Percentiles rank a stretch among this genome's conserved stretches.
phyloP scores from a whole-genome alignment of 768 basidiomycete genomes.

The Vararia minispora region DNA sequence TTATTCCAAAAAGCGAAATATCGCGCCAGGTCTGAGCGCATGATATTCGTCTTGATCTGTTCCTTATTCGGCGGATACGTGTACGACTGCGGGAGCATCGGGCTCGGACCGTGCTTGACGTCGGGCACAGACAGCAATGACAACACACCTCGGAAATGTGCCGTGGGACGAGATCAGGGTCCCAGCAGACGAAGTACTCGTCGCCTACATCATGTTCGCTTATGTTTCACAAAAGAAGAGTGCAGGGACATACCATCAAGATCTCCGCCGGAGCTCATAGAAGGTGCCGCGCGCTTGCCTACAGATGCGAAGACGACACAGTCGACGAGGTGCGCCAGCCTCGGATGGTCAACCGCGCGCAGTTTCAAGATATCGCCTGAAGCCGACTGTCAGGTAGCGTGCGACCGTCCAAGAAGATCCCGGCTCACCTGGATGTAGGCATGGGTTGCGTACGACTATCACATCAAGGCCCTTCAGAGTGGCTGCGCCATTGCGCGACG shows the following conservation, averaged over 20 bases:
- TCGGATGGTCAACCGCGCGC: conserved; percentile 40
- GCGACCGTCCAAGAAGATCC: neutral
- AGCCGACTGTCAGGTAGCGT: neutral
- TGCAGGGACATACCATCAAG: conserved; percentile 32
- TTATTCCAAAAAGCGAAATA: conserved; percentile 58
- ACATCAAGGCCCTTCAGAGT: conserved; percentile 53
- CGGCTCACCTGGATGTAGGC: conserved; percentile 46
- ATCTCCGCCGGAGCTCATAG: conserved; percentile 64
- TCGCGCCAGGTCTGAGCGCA: conserved; percentile 45
- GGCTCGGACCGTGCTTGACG: neutral
- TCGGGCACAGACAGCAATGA: neutral
- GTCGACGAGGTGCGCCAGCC: conserved; percentile 46
- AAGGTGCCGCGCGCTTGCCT: conserved; percentile 50
- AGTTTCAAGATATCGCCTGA: conserved; percentile 56
- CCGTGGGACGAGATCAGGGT: conserved; percentile 46
- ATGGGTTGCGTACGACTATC: conserved; percentile 57
- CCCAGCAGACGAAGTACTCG: conserved; percentile 62
- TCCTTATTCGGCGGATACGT: conserved; percentile 59
- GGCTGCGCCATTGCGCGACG: conserved; percentile 36
- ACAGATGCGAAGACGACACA: conserved; percentile 58
- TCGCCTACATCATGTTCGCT: conserved; percentile 31
- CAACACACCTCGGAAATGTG: conserved; percentile 38
- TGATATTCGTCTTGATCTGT: conserved; percentile 32
- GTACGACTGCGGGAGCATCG: conserved; percentile 35
- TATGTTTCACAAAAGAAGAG: neutral